phyloP scores from a whole-genome alignment of 495 filamentous ascomycete genomes.

The Lophiotrema nucula region DNA sequence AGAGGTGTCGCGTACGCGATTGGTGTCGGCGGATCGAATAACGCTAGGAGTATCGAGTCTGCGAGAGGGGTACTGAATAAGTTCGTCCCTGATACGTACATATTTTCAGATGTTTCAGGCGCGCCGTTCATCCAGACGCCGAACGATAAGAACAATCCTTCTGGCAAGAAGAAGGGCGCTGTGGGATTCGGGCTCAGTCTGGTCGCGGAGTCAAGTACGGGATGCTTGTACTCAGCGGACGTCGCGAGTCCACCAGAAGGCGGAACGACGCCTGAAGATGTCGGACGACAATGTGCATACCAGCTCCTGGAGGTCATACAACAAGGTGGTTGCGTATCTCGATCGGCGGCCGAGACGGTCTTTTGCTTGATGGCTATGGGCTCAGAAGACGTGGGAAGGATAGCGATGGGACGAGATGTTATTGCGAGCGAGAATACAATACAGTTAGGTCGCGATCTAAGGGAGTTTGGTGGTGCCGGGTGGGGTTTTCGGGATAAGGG shows the following conservation, averaged over 20 bases:
- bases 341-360: constrained; percentile 65
- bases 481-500: constrained; percentile 81
- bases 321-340: constrained; percentile 77
- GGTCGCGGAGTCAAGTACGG: constrained; percentile 86
- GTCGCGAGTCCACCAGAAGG: constrained; percentile 76
- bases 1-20: constrained; percentile 90
- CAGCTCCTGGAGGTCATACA: constrained; percentile 82
- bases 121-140: constrained; percentile 69
- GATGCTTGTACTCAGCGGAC: constrained; percentile 84
- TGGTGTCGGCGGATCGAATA: constrained; percentile 86
- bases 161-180: constrained; percentile 65
- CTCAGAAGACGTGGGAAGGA: constrained; percentile 65
- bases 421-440: constrained; percentile 76
- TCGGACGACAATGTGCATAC: constrained; percentile 81
- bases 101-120: constrained; percentile 69
- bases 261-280: constrained; percentile 81
- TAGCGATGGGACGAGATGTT: constrained; percentile 70
- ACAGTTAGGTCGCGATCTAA: constrained; percentile 75
- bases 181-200: constrained; percentile 89
- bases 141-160: constrained; percentile 59
- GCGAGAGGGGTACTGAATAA: constrained; percentile 85
- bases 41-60: constrained; percentile 89
- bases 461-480: constrained; percentile 76
- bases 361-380: constrained; percentile 97
- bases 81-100: constrained; percentile 81